These are phyloP conservation scores for Coniferiporia sulphurascens DNA, from an alignment of 1,284 basidiomycete species.

Conservation along the genomic window DNA sequence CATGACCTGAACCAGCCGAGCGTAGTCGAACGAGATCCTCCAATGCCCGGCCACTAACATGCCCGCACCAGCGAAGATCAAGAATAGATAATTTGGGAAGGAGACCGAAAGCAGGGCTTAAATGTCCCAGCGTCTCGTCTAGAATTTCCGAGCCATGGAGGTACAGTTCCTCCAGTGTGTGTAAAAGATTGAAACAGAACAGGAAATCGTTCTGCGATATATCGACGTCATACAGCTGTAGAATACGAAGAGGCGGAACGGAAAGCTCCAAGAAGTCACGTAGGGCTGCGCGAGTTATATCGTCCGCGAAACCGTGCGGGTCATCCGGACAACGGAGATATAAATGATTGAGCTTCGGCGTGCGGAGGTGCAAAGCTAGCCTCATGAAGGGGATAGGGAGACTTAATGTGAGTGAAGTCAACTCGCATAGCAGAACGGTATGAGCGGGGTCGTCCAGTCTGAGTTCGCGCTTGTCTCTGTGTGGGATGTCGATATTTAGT, in stretches of 20 bases:
- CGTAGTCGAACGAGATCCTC: constrained; percentile 46
- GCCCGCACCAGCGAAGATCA: constrained; percentile 59
- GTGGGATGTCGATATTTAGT: constrained; percentile 10
- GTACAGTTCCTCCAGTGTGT: constrained; percentile 42
- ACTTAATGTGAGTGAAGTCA: constrained; percentile 14
- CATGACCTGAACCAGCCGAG: background rate
- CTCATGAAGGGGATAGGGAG: constrained; percentile 13
- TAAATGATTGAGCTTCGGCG: constrained; percentile 41
- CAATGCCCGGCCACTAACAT: constrained; percentile 46
- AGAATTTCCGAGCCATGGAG: constrained; percentile 59
- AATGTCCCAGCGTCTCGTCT: constrained; percentile 39
- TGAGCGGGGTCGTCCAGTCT: constrained; percentile 2
- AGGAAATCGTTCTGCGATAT: constrained; percentile 39
- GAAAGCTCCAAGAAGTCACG: constrained; percentile 37
- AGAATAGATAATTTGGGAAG: constrained; percentile 46
- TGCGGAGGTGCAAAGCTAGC: constrained; percentile 30
- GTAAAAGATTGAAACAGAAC: constrained; percentile 35
- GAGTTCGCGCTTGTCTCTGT: constrained; percentile 9
- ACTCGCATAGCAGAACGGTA: constrained; percentile 3
- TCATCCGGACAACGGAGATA: constrained; percentile 40
- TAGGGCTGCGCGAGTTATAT: constrained; percentile 35
- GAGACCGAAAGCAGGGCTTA: constrained; percentile 37
- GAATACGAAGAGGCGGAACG: constrained; percentile 39
- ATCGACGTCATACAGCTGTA: constrained; percentile 56
- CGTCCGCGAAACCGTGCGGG: constrained; percentile 35